These are phyloP conservation scores for Thuidium tamariscinum DNA, from an alignment of 225 moss, liverwort and hornwort species.

Conservation along the genomic window DNA sequence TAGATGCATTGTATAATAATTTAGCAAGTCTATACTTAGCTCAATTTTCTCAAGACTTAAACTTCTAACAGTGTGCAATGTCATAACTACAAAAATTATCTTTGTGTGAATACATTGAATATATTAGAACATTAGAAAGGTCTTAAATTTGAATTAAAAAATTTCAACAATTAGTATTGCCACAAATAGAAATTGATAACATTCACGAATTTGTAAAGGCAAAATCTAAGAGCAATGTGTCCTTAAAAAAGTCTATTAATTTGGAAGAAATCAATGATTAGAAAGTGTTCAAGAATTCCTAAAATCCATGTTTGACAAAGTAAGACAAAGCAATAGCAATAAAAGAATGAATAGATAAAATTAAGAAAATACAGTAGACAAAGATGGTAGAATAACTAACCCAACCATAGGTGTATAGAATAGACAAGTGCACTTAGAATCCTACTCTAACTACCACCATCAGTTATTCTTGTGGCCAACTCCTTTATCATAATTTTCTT, in stretches of 20 bases:
- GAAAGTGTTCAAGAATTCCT: background rate
- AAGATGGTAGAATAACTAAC: slow-evolving; percentile 12
- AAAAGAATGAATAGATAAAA: background rate
- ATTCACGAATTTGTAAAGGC: background rate
- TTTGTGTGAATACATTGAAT: background rate
- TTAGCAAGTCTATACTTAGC: background rate
- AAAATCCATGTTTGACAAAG: background rate
- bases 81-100: background rate
- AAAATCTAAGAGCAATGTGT: background rate
- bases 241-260: background rate
- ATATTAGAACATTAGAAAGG: background rate
- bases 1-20: too few relatives aligned
- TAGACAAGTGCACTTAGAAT: background rate
- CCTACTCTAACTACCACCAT: slow-evolving; percentile 6
- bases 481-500: background rate
- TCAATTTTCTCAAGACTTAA: background rate
- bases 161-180: background rate
- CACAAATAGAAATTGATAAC: too few relatives aligned
- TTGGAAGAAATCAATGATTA: background rate
- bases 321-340: background rate
- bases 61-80: background rate
- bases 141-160: background rate
- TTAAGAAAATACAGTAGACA: background rate
- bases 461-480: background rate
- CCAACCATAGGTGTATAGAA: slow-evolving; percentile 3